Base-by-base conservation (phyloP, 176 grass and related monocot species). In the Lolium rigidum region DNA sequence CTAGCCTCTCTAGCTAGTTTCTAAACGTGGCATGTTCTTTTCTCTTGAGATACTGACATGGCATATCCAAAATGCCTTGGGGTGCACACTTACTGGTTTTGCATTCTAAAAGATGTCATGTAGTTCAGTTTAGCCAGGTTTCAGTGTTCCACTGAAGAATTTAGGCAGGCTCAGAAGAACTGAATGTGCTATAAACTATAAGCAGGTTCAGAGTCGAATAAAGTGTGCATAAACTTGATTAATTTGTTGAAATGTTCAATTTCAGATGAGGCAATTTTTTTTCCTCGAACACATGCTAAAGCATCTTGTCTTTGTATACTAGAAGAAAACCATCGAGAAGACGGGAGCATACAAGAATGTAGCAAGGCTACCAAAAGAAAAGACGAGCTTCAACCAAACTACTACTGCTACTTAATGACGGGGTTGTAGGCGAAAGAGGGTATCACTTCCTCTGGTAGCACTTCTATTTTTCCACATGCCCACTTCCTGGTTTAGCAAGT, bases 341-440 rank as follows among this genome's bases (percentile, higher is more conserved):
- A 35, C 31, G 31, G 31, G 2, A 35, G 31, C 31, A 35, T 35
- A 35, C 31, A 35, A 35, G 31, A 35, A 35, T 35, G 31, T 35
- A 35, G 31, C 31, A 35, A 35, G 31, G 31, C 31, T 35, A 35
- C 31, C 31, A 35, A 35, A 35, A 35, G 2, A 35, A 35, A 35
- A 35, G 31, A 35, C 62, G 62, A 70, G 65, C 64, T 73, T 41
- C 48, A 18, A 54, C 81, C 21, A 35, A 72, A 52, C 10, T 5
- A 37, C 26, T 52, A 26, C 43, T 26, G 44, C 70, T 74, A 50
- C 2, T 72, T 48, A 48, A 41, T 37, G 83, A 43, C 52, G 44
- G 8, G 41, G 64, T 48, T 55, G 63, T 9, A 15, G 55, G 75
- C 65, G 22, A 82, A 86, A 77, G 71, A 39, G 2, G 41, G 25